A percentile compares a stretch with the other conserved stretches of the same genome.
These are phyloP conservation scores for Rubia occidens DNA, from an alignment of 305 asterid genomes.

Conservation along the genomic window DNA sequence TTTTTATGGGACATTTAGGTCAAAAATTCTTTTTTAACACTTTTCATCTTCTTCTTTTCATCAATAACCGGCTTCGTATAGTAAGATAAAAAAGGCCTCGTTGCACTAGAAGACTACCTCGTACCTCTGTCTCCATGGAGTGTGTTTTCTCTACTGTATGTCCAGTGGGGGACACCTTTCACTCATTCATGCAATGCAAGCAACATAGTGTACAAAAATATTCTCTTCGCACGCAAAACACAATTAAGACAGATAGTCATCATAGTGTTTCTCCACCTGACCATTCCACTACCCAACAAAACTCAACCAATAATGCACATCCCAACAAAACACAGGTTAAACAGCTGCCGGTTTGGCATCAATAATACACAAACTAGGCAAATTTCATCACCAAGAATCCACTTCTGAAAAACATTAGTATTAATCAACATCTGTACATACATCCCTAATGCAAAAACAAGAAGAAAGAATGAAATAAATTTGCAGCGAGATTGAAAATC, in stretches of 20 bases:
- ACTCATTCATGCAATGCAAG: neutral
- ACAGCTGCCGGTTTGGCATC: neutral
- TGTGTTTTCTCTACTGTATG: neutral
- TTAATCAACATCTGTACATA: conserved; percentile 10
- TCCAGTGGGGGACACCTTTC: neutral
- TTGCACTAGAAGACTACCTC: neutral
- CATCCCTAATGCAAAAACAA: neutral
- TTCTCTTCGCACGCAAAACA: neutral
- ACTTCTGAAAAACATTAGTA: neutral
- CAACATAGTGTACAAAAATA: neutral
- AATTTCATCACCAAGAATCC: neutral
- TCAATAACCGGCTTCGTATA: too few species aligned
- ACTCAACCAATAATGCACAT: neutral
- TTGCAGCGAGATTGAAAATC: neutral
- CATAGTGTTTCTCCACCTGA: neutral
- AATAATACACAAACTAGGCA: neutral
- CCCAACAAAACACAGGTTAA: neutral
- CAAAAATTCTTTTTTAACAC: too few species aligned
- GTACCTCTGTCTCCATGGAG: neutral
- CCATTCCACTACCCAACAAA: too few species aligned
- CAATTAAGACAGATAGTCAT: neutral
- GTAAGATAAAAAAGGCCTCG: neutral
- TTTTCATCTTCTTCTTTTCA: too few species aligned
- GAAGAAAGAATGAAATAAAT: conserved; percentile 8
- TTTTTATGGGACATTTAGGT: too few species aligned